These are phyloP conservation scores for Heracleum sosnowskyi DNA, from an alignment of 129 eudicot genomes.

Conservation along the genomic window DNA sequence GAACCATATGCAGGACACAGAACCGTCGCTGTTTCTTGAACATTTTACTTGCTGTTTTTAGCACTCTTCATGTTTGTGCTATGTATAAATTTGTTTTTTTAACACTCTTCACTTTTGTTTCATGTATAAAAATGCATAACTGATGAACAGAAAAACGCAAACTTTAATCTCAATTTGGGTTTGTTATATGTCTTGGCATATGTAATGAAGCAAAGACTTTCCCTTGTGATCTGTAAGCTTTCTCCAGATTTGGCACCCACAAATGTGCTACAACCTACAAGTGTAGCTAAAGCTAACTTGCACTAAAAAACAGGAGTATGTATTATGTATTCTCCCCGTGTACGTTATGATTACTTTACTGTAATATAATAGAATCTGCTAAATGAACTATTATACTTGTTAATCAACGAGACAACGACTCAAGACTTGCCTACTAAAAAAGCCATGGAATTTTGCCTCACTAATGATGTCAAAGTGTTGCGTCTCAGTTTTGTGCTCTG, in stretches of 20 bases:
- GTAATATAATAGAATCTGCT: too few species aligned
- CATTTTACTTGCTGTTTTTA: neutral
- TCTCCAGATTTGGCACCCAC: neutral
- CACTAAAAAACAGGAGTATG: too few species aligned
- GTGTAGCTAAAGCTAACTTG: neutral
- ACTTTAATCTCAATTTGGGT: neutral
- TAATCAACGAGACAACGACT: too few species aligned
- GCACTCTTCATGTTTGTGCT: neutral
- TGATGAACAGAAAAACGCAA: neutral
- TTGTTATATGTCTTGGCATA: neutral
- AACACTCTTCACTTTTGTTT: neutral
- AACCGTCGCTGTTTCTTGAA: conserved; percentile 45
- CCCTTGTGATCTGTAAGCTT: neutral
- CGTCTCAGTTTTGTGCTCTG: neutral
- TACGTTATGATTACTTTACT: too few species aligned
- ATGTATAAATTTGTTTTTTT: neutral
- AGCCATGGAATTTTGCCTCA: neutral
- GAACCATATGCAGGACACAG: conserved; percentile 21
- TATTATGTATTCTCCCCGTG: too few species aligned
- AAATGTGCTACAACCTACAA: neutral
- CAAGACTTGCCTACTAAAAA: neutral
- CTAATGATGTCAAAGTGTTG: neutral
- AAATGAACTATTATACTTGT: too few species aligned
- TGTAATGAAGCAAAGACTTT: neutral
- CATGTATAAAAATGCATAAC: neutral